A percentile compares a stretch with the other conserved stretches of the same genome.
Evolutionary conservation across 2,329 filamentous ascomycete species (phyloP).

Genomic region (Proliferodiscus dingleyae): DNA sequence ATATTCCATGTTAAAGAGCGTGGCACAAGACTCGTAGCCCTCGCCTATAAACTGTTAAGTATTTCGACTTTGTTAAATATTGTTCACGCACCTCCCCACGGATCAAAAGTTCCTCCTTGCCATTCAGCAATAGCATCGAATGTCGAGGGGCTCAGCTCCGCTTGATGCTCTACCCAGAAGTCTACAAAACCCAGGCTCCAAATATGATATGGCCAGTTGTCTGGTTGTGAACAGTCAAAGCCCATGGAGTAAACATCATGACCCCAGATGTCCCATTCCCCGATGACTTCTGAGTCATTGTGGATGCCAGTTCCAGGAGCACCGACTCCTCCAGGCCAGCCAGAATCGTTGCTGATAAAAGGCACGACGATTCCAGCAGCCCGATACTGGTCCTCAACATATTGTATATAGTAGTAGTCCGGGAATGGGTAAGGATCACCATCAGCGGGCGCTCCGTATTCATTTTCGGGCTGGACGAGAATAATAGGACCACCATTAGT

Average conservation of each 20-base stretch:
- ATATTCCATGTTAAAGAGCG: slow-evolving; percentile 37
- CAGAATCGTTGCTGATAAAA: slow-evolving; percentile 66
- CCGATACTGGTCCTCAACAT: slow-evolving; percentile 61
- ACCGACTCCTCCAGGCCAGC: background rate
- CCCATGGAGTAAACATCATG: slow-evolving; percentile 35
- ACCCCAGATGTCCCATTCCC: slow-evolving; percentile 23
- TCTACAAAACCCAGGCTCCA: slow-evolving; percentile 37
- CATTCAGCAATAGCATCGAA: slow-evolving; percentile 58
- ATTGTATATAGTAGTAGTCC: slow-evolving; percentile 61
- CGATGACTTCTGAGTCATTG: background rate
- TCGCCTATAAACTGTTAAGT: too few relatives aligned
- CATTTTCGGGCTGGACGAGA: slow-evolving; percentile 74
- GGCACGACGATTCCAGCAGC: slow-evolving; percentile 66
- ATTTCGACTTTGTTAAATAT: too few relatives aligned
- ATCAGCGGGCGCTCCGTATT: slow-evolving; percentile 44
- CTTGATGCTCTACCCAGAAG: slow-evolving; percentile 44
- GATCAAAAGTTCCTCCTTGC: slow-evolving; percentile 36
- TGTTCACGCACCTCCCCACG: slow-evolving; percentile 4
- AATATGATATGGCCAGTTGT: slow-evolving; percentile 2
- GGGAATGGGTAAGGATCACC: slow-evolving; percentile 47
- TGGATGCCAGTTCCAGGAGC: slow-evolving; percentile 10
- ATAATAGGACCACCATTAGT: slow-evolving; percentile 74
- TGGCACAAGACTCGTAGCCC: slow-evolving; percentile 31
- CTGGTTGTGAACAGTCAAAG: slow-evolving; percentile 6
- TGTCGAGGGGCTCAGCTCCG: slow-evolving; percentile 55